phyloP scores from a whole-genome alignment of 2,329 filamentous ascomycete species.

The Cercospora sesami region DNA sequence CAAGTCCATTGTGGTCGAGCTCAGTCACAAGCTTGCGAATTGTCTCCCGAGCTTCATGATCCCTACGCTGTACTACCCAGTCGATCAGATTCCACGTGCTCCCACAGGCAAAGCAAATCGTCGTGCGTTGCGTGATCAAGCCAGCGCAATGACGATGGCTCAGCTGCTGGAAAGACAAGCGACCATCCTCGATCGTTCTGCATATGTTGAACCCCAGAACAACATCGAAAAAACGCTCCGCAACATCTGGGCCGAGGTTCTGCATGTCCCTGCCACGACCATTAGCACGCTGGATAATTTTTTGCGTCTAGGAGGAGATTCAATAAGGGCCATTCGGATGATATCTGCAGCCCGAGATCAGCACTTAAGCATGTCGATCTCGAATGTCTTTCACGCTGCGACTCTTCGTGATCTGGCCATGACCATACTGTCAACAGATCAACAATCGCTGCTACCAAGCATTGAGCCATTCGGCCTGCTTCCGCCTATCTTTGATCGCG shows the following conservation, averaged over 20 bases:
- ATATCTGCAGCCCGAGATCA: constrained; percentile 43
- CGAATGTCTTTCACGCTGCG: constrained; percentile 45
- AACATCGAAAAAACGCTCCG: constrained; percentile 6
- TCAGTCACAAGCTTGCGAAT: constrained; percentile 29
- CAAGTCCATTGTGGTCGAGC: constrained; percentile 48
- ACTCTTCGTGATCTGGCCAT: constrained; percentile 27
- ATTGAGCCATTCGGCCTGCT: constrained; percentile 13
- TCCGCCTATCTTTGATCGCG: neutral
- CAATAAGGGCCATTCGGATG: constrained; percentile 49
- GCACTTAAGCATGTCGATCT: constrained; percentile 44
- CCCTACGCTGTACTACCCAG: constrained; percentile 27
- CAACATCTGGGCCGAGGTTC: constrained; percentile 14
- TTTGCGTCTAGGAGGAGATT: constrained; percentile 50
- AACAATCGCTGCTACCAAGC: neutral
- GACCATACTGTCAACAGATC: neutral
- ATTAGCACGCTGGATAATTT: constrained; percentile 42
- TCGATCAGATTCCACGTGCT: constrained; percentile 47
- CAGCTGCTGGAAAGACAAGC: constrained; percentile 12
- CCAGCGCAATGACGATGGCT: constrained; percentile 1
- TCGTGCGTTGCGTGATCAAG: constrained; percentile 7
- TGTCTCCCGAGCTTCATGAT: constrained; percentile 28
- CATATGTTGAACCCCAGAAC: constrained; percentile 5
- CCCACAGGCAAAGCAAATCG: constrained; percentile 46
- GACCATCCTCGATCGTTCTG: neutral
- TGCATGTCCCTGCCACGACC: neutral